Base-by-base conservation (phyloP, 2,329 filamentous ascomycete species). In the Ophiostoma piceae region DNA sequence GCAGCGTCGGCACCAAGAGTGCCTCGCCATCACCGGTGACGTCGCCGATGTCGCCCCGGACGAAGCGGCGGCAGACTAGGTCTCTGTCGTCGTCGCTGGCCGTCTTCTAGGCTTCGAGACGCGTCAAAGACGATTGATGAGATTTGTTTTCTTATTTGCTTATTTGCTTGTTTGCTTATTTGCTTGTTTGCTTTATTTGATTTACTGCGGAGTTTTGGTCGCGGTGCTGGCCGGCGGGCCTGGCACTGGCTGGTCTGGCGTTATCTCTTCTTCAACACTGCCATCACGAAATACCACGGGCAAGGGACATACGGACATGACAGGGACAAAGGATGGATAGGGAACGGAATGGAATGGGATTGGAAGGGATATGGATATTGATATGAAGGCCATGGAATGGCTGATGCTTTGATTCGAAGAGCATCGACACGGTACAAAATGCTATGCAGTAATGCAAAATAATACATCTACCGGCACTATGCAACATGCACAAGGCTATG, bases 11-110 rank as follows among this genome's bases (percentile, higher is more conserved):
- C 41, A 6, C 9, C 26, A 60, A 16, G 12, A 16, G 2, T 47
- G 32, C 62, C 54, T 16, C 66, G 6, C 60, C 66, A 74, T 12
- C 71, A 75, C 41, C 16, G 22, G 51, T 12, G 9, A 54, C 37
- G 71, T 73, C 76, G 32, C 70, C 74, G 0, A 74, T 77, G 51
- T 78, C 77, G 68, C 77, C 77, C 39, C 74, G 74, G 26, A 70
- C 75, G 66, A 79, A 79, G 75, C 75, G 76, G 70, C 73, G 77
- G 69, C 77, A 14, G 68, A 74, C 39, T 67, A 74, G 71, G 39
- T 73, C 35, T 51, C 32, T 71, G 35, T 73, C 71, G 37, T 69
- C 71, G 39, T 72, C 72, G 2, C 67, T 73, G 22, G 71, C 72
- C 14, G 73, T 73, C 1, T 73, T 66, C 26, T 73, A 66, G 62